A percentile compares a stretch with the other conserved stretches of the same genome.
These are phyloP conservation scores for Paraphoma chrysanthemicola DNA, from an alignment of 2,329 filamentous ascomycete species.

Conservation along the genomic window DNA sequence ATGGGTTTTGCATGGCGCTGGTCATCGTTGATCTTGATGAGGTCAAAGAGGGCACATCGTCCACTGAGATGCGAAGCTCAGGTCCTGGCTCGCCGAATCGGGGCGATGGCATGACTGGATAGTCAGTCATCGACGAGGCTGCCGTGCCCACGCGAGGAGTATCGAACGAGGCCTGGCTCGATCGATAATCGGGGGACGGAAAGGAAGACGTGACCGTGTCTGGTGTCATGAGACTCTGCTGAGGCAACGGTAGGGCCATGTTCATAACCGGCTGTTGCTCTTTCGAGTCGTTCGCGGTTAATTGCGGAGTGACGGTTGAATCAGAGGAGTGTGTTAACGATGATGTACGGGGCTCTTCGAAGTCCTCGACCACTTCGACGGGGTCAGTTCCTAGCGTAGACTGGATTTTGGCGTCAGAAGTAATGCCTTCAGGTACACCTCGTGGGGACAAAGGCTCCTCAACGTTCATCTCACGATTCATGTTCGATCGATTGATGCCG, in stretches of 20 bases:
- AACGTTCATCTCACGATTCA: conserved; percentile 8
- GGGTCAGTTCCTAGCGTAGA: conserved; percentile 36
- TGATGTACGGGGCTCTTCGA: conserved; percentile 57
- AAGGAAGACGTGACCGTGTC: conserved; percentile 65
- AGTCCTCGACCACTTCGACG: conserved; percentile 54
- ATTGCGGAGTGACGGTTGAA: conserved; percentile 52
- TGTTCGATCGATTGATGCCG: conserved; percentile 37
- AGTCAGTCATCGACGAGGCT: conserved; percentile 75
- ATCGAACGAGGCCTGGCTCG: conserved; percentile 70
- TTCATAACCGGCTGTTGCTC: conserved; percentile 46
- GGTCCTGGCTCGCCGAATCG: conserved; percentile 77
- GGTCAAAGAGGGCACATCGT: conserved; percentile 76
- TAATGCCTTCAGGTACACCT: conserved; percentile 17
- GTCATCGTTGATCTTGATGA: conserved; percentile 81
- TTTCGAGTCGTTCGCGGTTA: conserved; percentile 40
- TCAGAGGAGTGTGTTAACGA: conserved; percentile 59
- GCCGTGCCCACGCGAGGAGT: conserved; percentile 76
- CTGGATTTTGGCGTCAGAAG: conserved; percentile 10
- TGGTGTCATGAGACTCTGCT: conserved; percentile 67
- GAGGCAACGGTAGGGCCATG: conserved; percentile 46
- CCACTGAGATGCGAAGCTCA: conserved; percentile 73
- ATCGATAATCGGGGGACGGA: conserved; percentile 70
- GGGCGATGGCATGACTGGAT: conserved; percentile 73
- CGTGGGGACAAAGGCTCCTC: conserved; percentile 37
- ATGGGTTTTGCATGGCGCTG: conserved; percentile 68